Base-by-base conservation (phyloP, 305 asterid genomes). In the Striga hermonthica region DNA sequence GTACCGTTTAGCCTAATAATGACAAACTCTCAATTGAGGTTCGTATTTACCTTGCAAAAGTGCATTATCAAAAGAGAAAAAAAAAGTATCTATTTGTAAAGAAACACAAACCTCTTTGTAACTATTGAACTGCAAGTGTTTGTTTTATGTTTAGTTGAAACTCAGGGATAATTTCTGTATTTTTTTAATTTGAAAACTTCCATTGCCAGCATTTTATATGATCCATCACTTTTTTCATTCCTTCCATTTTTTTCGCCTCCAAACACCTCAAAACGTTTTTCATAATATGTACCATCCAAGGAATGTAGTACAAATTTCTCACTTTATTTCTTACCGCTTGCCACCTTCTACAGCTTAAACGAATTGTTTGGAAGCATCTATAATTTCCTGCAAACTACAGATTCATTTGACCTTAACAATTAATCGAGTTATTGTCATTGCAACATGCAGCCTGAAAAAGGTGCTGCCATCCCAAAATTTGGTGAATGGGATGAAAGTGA, bases 401-500 rank as follows among this genome's bases (percentile, higher is more conserved):
- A 22, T 22, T 0, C 31, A 22, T 22, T 43, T 9, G 11, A 3
- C 34, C 39, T 34, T 44, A 4, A 4, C 9, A 39, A 39, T 49
- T 45, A 15, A 59, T 28, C 47, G 67, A 36, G 66, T 22, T 50
- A 22, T 22, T 22, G 31, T 22, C 38, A 28, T 63, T 68, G 68
- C 43, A 12, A 34, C 47, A 65, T 50, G 38, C 86, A 88, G 96
- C 86, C 85, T 12, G 93, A 82, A 43, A 65, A 79, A 78, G 88
- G 84, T 40, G 84, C 89, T 1, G 86, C 87, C 0, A 84, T 91
- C 67, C 97, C 97, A 56, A 81, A 70, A 76, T 91, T 91, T 64
- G 97, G 97, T 4, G 88, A 76, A 28, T 91, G 97, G 97, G 80
- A 89, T 14, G 95, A 81, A 39, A 81, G 69, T 0, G 66, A 86